Base-by-base conservation (phyloP, 2,329 filamentous ascomycete species). In the Epichloe uncinata region DNA sequence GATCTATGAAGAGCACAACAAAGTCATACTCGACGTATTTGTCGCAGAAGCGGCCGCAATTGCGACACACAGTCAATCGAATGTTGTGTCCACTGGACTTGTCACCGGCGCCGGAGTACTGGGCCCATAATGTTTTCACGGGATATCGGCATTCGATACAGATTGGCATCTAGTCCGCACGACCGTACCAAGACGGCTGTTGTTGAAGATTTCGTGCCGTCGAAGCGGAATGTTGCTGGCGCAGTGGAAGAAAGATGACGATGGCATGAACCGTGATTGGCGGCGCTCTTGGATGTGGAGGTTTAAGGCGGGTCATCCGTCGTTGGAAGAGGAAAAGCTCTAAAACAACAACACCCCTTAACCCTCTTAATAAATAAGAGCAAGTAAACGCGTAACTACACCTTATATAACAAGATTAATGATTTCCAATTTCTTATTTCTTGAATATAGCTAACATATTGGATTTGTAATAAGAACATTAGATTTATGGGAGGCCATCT, bases 21-120 rank as follows among this genome's bases (percentile, higher is more conserved):
- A 95, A 96, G 71, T 98, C 93, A 72, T 97, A 90, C 73, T 98
- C 93, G 65, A 98, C 93, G 68, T 98, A 98, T 76, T 97, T 97
- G 73, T 98, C 93, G 66, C 80, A 83, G 73, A 98, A 97, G 53
- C 86, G 81, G 60, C 93, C 91, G 74, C 93, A 98, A 63, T 89
- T 89, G 66, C 88, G 89, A 70, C 93, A 98, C 67, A 97, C 91
- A 8, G 91, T 97, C 60, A 98, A 73, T 20, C 93, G 87, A 57
- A 98, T 95, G 59, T 93, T 93, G 73, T 96, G 94, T 40, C 91
- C 90, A 58, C 88, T 82, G 35, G 66, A 63, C 61, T 87, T 86
- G 70, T 95, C 89, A 68, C 93, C 89, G 50, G 87, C 89, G 63
- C 90, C 91, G 61, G 85, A 90, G 71, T 95, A 95, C 57, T 90